Conservation (phyloP, 805 yeast genomes). For the Lachancea lanzarotensis region DNA sequence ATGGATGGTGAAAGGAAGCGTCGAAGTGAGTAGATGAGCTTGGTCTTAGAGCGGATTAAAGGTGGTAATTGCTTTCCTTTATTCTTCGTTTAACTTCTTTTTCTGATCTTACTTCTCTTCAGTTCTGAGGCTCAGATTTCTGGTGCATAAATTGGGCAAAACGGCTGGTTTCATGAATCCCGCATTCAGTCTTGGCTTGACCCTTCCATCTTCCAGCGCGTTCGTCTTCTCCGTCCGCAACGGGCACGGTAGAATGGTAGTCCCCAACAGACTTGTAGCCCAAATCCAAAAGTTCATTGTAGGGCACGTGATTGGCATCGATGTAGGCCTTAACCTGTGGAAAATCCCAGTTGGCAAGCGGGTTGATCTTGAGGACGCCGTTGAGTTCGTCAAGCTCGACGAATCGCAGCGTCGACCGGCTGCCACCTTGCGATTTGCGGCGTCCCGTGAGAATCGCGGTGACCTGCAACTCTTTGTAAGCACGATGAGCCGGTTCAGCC, state of each 20-base stretch:
- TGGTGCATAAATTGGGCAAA: slow-evolving; percentile 53
- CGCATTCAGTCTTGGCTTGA: slow-evolving; percentile 86
- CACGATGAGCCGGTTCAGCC: slow-evolving; percentile 88
- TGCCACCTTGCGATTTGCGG: slow-evolving; percentile 84
- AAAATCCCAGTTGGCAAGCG: slow-evolving; percentile 79
- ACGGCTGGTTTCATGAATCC: slow-evolving; percentile 77
- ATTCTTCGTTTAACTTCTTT: neutral
- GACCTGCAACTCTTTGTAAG: slow-evolving; percentile 66
- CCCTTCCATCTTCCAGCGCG: slow-evolving; percentile 98
- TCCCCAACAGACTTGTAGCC: slow-evolving; percentile 94
- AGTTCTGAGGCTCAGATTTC: neutral
- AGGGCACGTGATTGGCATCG: slow-evolving; percentile 68
- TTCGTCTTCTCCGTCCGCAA: slow-evolving; percentile 87
- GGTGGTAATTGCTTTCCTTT: too few species aligned
- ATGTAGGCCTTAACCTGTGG: slow-evolving; percentile 63
- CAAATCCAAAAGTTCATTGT: slow-evolving; percentile 71
- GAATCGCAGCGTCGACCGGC: slow-evolving; percentile 62
- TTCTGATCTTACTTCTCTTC: neutral
- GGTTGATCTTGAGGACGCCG: slow-evolving; percentile 79
- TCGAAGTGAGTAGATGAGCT: too few species aligned
- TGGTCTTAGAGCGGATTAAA: too few species aligned
- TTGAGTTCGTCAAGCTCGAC: slow-evolving; percentile 68
- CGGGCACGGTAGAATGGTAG: slow-evolving; percentile 91
- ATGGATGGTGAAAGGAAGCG: too few species aligned
- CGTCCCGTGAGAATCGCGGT: slow-evolving; percentile 89